Conservation (phyloP, 345 rosid genomes). For the Excoecaria agallocha region DNA sequence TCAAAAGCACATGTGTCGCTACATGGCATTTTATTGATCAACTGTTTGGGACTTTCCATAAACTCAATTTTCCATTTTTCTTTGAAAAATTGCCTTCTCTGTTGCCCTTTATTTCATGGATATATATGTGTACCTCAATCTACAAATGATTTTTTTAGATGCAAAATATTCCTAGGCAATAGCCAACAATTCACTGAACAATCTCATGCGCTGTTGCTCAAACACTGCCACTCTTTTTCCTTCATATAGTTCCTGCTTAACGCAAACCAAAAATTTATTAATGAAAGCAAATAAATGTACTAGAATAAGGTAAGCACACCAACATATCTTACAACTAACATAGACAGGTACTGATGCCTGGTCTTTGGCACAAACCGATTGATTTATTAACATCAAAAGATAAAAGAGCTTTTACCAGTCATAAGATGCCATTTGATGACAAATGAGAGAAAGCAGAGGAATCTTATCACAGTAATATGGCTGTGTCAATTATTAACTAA, state of each 20-base stretch:
- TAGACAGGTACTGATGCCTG: not conserved
- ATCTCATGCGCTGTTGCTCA: constrained; percentile 2
- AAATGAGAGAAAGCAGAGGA: not conserved
- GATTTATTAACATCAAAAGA: not conserved
- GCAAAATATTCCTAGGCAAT: not conserved
- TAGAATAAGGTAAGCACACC: not conserved
- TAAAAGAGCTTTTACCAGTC: not conserved
- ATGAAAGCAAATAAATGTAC: not conserved
- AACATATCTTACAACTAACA: not conserved
- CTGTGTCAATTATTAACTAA: not conserved
- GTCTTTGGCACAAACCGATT: not conserved
- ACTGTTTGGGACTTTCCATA: not conserved
- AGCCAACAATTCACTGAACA: not conserved
- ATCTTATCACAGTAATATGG: not conserved
- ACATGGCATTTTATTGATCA: too few species aligned
- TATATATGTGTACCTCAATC: not conserved
- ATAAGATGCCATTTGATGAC: not conserved
- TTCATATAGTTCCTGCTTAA: constrained; percentile 30
- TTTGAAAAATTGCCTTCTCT: not conserved
- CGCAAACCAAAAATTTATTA: not conserved
- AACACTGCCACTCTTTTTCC: constrained; percentile 16
- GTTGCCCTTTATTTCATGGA: not conserved
- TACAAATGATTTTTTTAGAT: not conserved
- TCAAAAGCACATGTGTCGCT: too few species aligned
- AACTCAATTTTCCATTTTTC: not conserved